These are phyloP conservation scores for Phytopythium boreale DNA, from an alignment of 352 stramenopile genomes.

Conservation along the genomic window DNA sequence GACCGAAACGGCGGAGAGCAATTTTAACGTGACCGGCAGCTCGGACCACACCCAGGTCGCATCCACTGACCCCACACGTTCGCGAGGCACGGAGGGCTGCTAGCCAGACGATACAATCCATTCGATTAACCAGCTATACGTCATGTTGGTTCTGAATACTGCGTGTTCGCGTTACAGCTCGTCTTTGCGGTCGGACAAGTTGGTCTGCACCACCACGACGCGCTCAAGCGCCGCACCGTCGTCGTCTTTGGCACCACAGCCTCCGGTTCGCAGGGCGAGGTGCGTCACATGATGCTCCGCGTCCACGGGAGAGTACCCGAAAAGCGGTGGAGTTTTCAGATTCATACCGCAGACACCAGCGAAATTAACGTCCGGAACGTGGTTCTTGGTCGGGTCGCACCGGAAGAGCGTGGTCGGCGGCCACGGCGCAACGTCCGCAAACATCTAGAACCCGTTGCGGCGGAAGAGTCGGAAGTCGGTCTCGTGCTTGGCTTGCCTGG, in stretches of 20 bases:
- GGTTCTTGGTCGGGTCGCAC: conserved; percentile 48
- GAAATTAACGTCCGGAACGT: conserved; percentile 23
- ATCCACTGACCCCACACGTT: too few relatives aligned
- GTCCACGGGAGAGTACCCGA: conserved; percentile 38
- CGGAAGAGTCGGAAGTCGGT: conserved; percentile 53
- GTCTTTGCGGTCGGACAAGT: conserved; percentile 19
- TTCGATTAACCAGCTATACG: neutral
- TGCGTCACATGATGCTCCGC: conserved; percentile 8
- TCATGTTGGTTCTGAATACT: too few relatives aligned
- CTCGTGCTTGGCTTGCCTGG: neutral
- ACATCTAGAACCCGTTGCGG: conserved; percentile 66
- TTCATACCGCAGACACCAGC: conserved; percentile 24
- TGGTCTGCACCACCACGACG: conserved; percentile 2
- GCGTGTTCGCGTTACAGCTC: conserved; percentile 20
- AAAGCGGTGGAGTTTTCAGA: conserved; percentile 27
- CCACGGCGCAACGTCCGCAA: conserved; percentile 53
- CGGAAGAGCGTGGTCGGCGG: conserved; percentile 56
- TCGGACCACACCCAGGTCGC: too few relatives aligned
- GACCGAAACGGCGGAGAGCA: neutral
- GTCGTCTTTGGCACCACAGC: conserved; percentile 10
- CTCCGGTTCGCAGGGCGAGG: conserved; percentile 21
- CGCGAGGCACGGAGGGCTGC: neutral
- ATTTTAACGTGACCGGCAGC: too few relatives aligned
- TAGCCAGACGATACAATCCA: neutral
- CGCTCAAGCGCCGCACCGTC: neutral